phyloP scores from a whole-genome alignment of 1,139 yeast genomes.

The Candida sp. region DNA sequence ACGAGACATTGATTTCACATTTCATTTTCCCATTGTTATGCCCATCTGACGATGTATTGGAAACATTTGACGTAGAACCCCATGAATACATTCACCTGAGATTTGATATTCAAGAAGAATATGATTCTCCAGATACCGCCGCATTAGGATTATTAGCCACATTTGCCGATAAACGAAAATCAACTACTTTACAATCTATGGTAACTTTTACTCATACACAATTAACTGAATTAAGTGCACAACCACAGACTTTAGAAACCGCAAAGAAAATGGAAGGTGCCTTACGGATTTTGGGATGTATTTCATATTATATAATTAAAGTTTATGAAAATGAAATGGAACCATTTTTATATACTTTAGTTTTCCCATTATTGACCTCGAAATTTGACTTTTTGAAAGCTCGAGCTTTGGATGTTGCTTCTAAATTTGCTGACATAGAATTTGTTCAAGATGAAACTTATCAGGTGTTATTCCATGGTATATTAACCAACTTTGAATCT shows the following conservation, averaged over 20 bases:
- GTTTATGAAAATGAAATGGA: conserved; percentile 57
- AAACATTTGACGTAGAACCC: conserved; percentile 84
- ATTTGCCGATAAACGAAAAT: conserved; percentile 63
- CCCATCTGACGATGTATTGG: conserved; percentile 68
- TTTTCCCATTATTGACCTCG: conserved; percentile 71
- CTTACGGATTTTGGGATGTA: conserved; percentile 71
- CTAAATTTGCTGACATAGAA: conserved; percentile 65
- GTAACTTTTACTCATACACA: conserved; percentile 62
- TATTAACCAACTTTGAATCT: conserved; percentile 53
- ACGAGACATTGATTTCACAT: conserved; percentile 63
- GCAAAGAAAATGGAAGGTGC: conserved; percentile 82
- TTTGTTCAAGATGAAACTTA: conserved; percentile 50
- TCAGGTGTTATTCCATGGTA: conserved; percentile 56
- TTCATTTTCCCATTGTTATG: conserved; percentile 78
- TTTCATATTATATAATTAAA: conserved; percentile 56
- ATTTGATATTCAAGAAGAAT: conserved; percentile 63
- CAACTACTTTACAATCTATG: conserved; percentile 59
- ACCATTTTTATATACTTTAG: conserved; percentile 55
- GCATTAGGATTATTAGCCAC: conserved; percentile 63
- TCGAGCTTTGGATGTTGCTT: conserved; percentile 76
- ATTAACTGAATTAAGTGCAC: conserved; percentile 38
- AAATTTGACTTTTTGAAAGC: conserved; percentile 72
- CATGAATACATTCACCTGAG: conserved; percentile 83
- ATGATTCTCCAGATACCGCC: conserved; percentile 63
- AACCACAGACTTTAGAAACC: conserved; percentile 46